Percentiles rank a stretch among this genome's conserved stretches.
These are phyloP conservation scores for Pseudomicrostroma phylloplanum DNA, from an alignment of 1,284 basidiomycete genomes.

Conservation along the genomic window DNA sequence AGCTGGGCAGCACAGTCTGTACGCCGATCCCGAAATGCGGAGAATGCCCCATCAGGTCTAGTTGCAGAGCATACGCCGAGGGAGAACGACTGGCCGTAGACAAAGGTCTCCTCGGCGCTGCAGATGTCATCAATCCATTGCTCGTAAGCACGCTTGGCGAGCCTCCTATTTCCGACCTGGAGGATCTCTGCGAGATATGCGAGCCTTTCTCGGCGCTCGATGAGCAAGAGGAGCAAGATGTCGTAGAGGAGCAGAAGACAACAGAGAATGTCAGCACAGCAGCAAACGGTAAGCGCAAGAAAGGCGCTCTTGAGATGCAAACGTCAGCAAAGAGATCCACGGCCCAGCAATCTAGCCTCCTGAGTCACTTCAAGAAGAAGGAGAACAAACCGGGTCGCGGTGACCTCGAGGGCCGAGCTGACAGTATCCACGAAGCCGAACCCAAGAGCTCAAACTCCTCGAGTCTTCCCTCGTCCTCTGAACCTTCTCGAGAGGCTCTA, in stretches of 20 bases:
- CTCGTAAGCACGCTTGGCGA: conserved; percentile 1
- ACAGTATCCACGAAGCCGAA: not conserved
- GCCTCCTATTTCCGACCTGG: conserved; percentile 23
- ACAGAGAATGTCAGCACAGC: conserved; percentile 7
- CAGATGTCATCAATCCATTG: not conserved
- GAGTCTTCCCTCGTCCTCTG: not conserved
- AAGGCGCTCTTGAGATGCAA: not conserved
- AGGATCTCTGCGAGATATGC: conserved; percentile 40
- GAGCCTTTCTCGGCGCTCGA: conserved; percentile 23
- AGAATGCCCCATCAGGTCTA: conserved; percentile 26
- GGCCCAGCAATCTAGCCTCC: conserved; percentile 12
- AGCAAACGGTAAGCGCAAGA: not conserved
- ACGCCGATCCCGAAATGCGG: conserved; percentile 34
- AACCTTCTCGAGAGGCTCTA: not conserved
- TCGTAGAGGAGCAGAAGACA: not conserved
- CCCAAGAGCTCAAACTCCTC: not conserved
- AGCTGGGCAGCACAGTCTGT: conserved; percentile 41
- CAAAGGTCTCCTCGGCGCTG: not conserved
- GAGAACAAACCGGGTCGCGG: not conserved
- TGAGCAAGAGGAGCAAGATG: conserved; percentile 7
- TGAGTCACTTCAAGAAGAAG: conserved; percentile 8
- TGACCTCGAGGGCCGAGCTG: not conserved
- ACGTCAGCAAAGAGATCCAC: not conserved
- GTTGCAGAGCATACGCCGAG: conserved; percentile 17
- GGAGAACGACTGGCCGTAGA: conserved; percentile 11